A percentile compares a stretch with the other conserved stretches of the same genome.
Conservation (phyloP, 2,329 filamentous ascomycete species). For the Exophiala oligosperma region DNA sequence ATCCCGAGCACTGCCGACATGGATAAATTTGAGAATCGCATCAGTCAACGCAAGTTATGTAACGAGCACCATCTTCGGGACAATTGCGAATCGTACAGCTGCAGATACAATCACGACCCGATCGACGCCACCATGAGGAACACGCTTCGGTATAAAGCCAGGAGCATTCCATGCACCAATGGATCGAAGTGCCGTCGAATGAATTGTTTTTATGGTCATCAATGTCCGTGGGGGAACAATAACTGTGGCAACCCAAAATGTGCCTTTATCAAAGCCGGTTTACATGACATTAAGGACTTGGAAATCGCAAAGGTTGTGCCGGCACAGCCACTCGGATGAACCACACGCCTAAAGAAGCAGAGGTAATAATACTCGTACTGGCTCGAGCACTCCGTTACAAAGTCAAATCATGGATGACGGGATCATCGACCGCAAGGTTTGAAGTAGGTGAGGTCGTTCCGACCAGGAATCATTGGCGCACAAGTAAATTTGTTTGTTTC, state of each 20-base stretch:
- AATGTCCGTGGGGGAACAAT: conserved; percentile 26
- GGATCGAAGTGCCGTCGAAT: conserved; percentile 43
- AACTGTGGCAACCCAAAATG: conserved; percentile 24
- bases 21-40: conserved; percentile 41
- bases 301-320: conserved; percentile 24
- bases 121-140: conserved; percentile 41
- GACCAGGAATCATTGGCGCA: too few species aligned
- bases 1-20: conserved; percentile 40
- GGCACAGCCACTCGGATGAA: neutral
- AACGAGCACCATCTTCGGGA: conserved; percentile 49
- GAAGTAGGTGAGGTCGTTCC: too few species aligned
- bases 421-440: too few species aligned
- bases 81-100: conserved; percentile 31
- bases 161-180: conserved; percentile 43
- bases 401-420: too few species aligned
- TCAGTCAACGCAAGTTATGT: conserved; percentile 47
- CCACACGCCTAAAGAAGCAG: neutral
- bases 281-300: conserved; percentile 25
- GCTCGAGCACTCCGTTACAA: too few species aligned
- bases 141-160: conserved; percentile 48
- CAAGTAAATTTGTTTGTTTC: too few species aligned
- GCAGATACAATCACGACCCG: conserved; percentile 49
- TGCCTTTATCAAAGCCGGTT: conserved; percentile 15
- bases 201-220: conserved; percentile 50
- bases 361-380: neutral